Evolutionary conservation across 495 filamentous ascomycete species (phyloP).

Genomic region (Cenococcum geophilum): DNA sequence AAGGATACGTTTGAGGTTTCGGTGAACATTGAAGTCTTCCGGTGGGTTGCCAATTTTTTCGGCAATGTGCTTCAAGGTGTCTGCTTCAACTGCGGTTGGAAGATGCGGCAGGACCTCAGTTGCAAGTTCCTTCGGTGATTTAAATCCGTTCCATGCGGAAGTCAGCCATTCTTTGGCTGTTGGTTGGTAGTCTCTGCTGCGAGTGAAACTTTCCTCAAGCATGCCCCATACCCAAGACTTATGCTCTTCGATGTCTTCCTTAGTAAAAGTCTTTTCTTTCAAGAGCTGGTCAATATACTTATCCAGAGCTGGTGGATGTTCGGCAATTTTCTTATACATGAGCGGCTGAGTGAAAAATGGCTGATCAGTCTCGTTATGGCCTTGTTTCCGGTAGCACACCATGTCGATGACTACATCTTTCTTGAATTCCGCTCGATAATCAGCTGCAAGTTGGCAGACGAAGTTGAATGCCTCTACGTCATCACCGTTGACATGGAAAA

Average conservation of each 20-base stretch:
- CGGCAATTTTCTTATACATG: slow-evolving; percentile 95
- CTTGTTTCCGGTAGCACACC: slow-evolving; percentile 97
- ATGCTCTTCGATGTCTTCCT: slow-evolving; percentile 97
- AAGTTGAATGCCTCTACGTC: slow-evolving; percentile 98
- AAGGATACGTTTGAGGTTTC: slow-evolving; percentile 95
- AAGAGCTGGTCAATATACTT: slow-evolving; percentile 85
- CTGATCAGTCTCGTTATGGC: slow-evolving; percentile 99
- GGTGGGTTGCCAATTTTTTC: slow-evolving; percentile 67
- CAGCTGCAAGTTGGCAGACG: slow-evolving; percentile 90
- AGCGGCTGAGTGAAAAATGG: slow-evolving; percentile 98
- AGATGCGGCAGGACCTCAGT: slow-evolving; percentile 91
- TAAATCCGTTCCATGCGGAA: slow-evolving; percentile 98
- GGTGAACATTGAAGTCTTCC: slow-evolving; percentile 81
- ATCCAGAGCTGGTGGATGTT: slow-evolving; percentile 72
- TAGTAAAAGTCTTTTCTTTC: slow-evolving; percentile 85
- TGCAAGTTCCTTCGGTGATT: slow-evolving; percentile 94
- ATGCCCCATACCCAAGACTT: slow-evolving; percentile 99
- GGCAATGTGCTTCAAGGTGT: slow-evolving; percentile 71
- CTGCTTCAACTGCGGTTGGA: slow-evolving; percentile 68
- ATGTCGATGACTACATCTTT: slow-evolving; percentile 95
- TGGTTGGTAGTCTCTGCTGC: slow-evolving; percentile 95
- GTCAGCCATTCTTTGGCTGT: slow-evolving; percentile 97
- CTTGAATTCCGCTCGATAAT: slow-evolving; percentile 98
- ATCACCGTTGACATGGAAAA: slow-evolving; percentile 98
- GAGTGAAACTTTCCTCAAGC: slow-evolving; percentile 92